Evolutionary conservation across 441 rosid genomes (phyloP).

Genomic region (Bruguiera hainesii): DNA sequence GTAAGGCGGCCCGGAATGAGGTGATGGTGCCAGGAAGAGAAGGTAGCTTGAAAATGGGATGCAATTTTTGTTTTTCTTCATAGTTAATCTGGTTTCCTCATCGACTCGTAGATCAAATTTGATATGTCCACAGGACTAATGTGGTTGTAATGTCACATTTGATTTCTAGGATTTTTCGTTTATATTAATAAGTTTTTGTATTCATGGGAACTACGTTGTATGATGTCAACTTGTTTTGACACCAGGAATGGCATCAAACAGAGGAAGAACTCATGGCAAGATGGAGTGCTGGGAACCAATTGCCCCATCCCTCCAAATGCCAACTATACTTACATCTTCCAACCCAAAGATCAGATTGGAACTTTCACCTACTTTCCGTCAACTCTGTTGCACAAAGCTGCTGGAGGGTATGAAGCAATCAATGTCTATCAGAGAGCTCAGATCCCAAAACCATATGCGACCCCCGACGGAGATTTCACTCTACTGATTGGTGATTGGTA

Average conservation of each 20-base stretch:
- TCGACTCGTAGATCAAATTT: no score
- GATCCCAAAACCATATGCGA: conserved; percentile 69
- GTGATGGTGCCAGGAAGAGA: no score
- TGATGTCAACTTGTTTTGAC: conserved; percentile 6
- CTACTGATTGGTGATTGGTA: conserved; percentile 89
- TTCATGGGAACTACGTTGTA: conserved; percentile 8
- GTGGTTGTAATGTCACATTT: no score
- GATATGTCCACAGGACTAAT: no score
- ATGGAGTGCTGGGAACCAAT: conserved; percentile 87
- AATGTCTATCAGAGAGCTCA: conserved; percentile 61
- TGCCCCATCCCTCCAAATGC: conserved; percentile 86
- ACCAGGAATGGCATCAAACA: conserved; percentile 91
- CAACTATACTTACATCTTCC: conserved; percentile 82
- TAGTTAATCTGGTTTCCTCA: no score
- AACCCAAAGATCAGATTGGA: conserved; percentile 93
- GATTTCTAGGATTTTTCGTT: no score
- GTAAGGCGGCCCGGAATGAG: no score
- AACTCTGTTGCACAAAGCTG: conserved; percentile 72
- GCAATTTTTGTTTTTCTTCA: no score
- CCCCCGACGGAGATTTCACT: conserved; percentile 73
- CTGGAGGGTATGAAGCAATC: conserved; percentile 82
- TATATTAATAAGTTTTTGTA: conserved; percentile 8
- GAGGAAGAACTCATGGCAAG: conserved; percentile 99
- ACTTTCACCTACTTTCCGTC: conserved; percentile 81
- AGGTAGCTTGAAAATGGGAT: no score